These are phyloP conservation scores for Elsinoe arachidis DNA, from an alignment of 2,329 filamentous ascomycete species.

Conservation along the genomic window DNA sequence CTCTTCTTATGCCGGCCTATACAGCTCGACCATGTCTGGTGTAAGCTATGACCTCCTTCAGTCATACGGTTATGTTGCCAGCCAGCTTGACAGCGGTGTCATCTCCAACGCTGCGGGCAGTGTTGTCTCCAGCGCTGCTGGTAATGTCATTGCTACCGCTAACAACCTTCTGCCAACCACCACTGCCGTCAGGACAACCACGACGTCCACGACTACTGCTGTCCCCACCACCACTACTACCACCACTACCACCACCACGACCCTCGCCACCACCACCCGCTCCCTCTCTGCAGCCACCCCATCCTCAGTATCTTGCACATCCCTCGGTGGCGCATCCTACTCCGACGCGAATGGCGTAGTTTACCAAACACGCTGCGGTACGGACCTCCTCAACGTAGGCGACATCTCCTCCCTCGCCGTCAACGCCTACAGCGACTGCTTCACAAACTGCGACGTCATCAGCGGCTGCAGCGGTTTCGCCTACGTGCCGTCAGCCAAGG, in stretches of 20 bases:
- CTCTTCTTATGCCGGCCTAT: constrained; percentile 14
- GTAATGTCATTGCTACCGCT: background rate
- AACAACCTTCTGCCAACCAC: background rate
- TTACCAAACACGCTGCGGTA: constrained; percentile 14
- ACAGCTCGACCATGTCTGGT: constrained; percentile 7
- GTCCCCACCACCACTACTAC: background rate
- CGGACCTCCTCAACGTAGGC: constrained; percentile 13
- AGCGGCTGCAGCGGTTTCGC: constrained; percentile 14
- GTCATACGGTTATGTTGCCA: constrained; percentile 16
- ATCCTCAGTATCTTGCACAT: background rate
- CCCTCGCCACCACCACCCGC: background rate
- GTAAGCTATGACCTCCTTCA: constrained; percentile 14
- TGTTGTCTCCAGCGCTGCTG: background rate
- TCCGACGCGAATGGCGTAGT: constrained; percentile 12
- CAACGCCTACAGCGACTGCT: constrained; percentile 14
- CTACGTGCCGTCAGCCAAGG: constrained; percentile 10
- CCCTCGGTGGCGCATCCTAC: background rate
- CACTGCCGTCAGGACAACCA: background rate
- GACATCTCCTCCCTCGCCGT: constrained; percentile 13
- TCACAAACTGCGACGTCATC: constrained; percentile 13
- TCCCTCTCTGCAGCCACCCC: background rate
- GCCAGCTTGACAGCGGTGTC: constrained; percentile 13
- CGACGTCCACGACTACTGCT: background rate
- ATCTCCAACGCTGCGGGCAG: background rate
- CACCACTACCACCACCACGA: background rate